Percentiles rank a stretch among this genome's conserved stretches.
Evolutionary conservation across 2,329 filamentous ascomycete genomes (phyloP).

Genomic region (Neofusicoccum laricinum): DNA sequence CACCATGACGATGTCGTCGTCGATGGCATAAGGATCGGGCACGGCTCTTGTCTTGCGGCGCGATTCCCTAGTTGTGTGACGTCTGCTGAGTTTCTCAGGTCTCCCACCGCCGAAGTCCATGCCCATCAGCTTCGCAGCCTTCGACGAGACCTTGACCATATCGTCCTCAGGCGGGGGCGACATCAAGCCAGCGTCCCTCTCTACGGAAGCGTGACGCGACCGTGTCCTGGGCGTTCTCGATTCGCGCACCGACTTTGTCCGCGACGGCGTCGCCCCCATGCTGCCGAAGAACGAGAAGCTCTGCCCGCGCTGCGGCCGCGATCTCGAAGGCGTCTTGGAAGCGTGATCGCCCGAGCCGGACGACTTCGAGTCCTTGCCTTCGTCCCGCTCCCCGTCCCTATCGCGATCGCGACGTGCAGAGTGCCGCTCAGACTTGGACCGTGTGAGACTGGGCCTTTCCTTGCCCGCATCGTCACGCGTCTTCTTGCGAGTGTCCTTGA

Average conservation of each 20-base stretch:
- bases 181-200: constrained; percentile 62
- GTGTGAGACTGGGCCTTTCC: constrained; percentile 35
- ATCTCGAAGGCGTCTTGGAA: constrained; percentile 49
- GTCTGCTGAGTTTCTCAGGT: constrained; percentile 37
- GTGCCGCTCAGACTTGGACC: constrained; percentile 57
- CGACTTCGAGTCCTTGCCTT: constrained; percentile 55
- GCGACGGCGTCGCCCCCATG: constrained; percentile 48
- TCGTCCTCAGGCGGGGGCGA: constrained; percentile 67
- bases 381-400: constrained; percentile 56
- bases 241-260: constrained; percentile 67
- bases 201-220: constrained; percentile 67
- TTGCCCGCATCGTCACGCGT: constrained; percentile 30
- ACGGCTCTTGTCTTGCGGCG: constrained; percentile 26
- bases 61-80: constrained; percentile 44
- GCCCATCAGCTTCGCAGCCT: constrained; percentile 77
- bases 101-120: constrained; percentile 32
- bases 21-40: constrained; percentile 60
- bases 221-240: constrained; percentile 55
- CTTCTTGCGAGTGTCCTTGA: constrained; percentile 35
- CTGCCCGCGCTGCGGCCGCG: constrained; percentile 55
- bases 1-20: constrained; percentile 55
- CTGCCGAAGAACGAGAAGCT: constrained; percentile 64
- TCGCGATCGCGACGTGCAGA: constrained; percentile 24
- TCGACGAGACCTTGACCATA: constrained; percentile 62
- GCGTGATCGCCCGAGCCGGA: constrained; percentile 69